Base-by-base conservation (phyloP, 2,329 filamentous ascomycete genomes). In the Alternaria longipes region DNA sequence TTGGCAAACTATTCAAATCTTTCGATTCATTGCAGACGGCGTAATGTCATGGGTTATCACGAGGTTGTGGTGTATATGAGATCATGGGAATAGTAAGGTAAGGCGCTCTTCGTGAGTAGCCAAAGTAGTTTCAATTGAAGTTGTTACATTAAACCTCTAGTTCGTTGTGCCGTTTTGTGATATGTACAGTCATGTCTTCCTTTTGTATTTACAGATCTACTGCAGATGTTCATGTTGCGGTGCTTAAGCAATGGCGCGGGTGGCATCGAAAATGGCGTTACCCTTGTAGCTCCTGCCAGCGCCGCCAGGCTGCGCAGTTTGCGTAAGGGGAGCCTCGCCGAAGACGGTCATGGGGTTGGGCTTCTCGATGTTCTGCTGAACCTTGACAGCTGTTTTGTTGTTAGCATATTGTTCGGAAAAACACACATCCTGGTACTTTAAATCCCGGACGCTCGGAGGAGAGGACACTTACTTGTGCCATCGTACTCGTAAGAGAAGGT, bases 291-390 rank as follows among this genome's bases (percentile, higher is more conserved):
- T 52, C 8, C 50, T 41, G 4, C 59, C 65, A n/a, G 14, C 22
- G 4, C 12, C 34, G 45, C 24, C 24, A 0, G 18, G n/a, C 38
- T 53, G 20, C 16, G 5, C 16, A 18, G 38, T 49, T 14, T 59
- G 42, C 5, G 24, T 34, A 40, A 65, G 44, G 4, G 60, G 38
- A 18, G 55, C 58, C 4, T 38, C 50, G 7, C 65, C 65, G 46
- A 63, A 64, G 4, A 68, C 59, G 5, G 65, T 68, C 28, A 51
- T 45, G n/a, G 34, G 16, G 2, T 41, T 49, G 2, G 56, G 56
- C 34, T 58, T 50, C 59, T 66, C 53, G 9, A 64, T 34, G 12
- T 22, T 51, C 57, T 66, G 65, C 56, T 51, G 49, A 7, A 68
- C n/a, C 8, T 42, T 50, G 41, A 67, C 40, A 8, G 42, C 63